Base-by-base conservation (phyloP, 495 filamentous ascomycete genomes). In the Mycothermus thermophilus region DNA sequence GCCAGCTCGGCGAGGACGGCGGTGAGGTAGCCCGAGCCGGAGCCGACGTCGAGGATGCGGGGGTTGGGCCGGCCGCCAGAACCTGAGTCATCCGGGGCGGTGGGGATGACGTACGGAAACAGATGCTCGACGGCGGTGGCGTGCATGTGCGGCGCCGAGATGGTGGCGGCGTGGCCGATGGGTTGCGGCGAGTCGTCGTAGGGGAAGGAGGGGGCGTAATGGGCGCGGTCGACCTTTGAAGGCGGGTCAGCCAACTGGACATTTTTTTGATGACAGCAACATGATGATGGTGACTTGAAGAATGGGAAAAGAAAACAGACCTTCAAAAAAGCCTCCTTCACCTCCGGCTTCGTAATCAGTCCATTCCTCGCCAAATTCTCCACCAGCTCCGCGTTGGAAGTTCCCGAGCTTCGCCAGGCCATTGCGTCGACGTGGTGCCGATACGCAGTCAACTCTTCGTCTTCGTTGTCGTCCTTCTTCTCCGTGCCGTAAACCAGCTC, bases 61-160 rank as follows among this genome's bases (percentile, higher is more conserved):
- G 37, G 44, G 20, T 33, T 9, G 19, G 50, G 55, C n/a, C n/a
- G n/a, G n/a, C n/a, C n/a, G n/a, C n/a, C n/a, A n/a, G n/a, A n/a
- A n/a, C n/a, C n/a, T n/a, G n/a, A n/a, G n/a, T n/a, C n/a, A 16
- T 60, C 63, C 0, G 35, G 63, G 60, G 26, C 60, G 40, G 31
- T 62, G 29, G 67, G 62, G 13, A 48, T 47, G 14, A 79, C 69
- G 56, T 57, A 76, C 29, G 70, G 71, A 11, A 83, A 67, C 1
- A 84, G 66, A 17, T 74, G 66, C 55, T 83, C 77, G 33, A 71
- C 67, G 22, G 80, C 80, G 22, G 75, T 67, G 51, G 83, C 88
- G 61, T 97, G 90, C 83, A 97, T 97, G 67, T 97, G 90, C 12
- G 90, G 90, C 14, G 90, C 90, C 19, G 80, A 87, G 46, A 97